Evolutionary conservation across 805 yeast genomes (phyloP), one percentile per base, ranked within the genome.

Genomic region (Saccharomycopsis amapae): DNA sequence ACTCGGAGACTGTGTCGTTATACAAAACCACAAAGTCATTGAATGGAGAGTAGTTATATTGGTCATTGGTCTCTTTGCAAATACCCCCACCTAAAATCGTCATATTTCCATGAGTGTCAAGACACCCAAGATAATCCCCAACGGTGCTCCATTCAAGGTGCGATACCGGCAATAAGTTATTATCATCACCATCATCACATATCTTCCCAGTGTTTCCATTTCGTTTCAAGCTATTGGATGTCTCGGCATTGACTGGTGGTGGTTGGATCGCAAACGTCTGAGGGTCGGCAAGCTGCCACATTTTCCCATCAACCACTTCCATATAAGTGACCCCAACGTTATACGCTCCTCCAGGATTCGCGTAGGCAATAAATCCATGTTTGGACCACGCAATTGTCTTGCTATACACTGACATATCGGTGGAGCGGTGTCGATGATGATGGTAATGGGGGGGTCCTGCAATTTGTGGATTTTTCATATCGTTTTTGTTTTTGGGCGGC

Each of bases 351-450:
- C 15, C 35, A 26, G 30, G 12, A 9, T 9, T n/a, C 7, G 78
- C 65, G 55, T 81, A 86, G 1, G 95, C 95, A 26, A 89, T 73
- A 54, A 86, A 77, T 12, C 96, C 96, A 53, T 80, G 83, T 53
- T 79, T 76, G 9, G 94, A 84, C 96, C 96, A 87, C 9, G 86
- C 73, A 7, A 81, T 70, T 40, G 54, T 49, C 32, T 46, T 46
- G 23, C 44, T 13, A 7, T 39, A 37, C 7, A 15, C n/a, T 33
- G 7, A 28, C 10, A 28, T 28, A 12, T 28, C n/a, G 32, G 10
- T 12, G 10, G 32, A 10, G 32, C 32, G n/a, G 13, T 28, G n/a
- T 28, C n/a, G n/a, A 12, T 28, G 32, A 15, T 34, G n/a, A 17
- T 34, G 38, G 19, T 34, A n/a, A 17, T 13, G 9, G 10, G 38